Conservation (phyloP, 805 yeast genomes). For the Wickerhamomyces ciferrii region DNA sequence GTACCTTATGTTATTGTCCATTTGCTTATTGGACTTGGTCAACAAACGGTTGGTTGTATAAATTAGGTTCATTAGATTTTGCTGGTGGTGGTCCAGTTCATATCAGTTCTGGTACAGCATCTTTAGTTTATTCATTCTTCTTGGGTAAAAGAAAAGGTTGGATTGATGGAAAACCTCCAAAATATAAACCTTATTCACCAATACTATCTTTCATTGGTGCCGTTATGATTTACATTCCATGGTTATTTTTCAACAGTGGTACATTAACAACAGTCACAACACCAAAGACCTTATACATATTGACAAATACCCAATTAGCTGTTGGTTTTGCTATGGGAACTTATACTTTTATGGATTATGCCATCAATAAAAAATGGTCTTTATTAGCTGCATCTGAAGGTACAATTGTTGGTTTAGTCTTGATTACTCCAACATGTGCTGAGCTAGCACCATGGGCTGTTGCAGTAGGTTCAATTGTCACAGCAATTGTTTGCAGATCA, state of each 20-base stretch:
- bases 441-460: conserved; percentile 90
- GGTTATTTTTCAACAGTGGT: conserved; percentile 94
- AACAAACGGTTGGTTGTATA: conserved; percentile 85
- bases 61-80: conserved; percentile 91
- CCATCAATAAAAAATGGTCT: conserved; percentile 83
- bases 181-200: conserved; percentile 89
- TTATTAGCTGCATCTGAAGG: conserved; percentile 94
- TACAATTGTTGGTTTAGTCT: conserved; percentile 92
- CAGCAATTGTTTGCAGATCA: conserved; percentile 82
- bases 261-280: conserved; percentile 73
- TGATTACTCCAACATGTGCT: conserved; percentile 95
- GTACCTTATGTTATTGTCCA: conserved; percentile 89
- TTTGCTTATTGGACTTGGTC: conserved; percentile 96
- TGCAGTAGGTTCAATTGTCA: conserved; percentile 68
- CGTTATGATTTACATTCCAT: conserved; percentile 84
- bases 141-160: conserved; percentile 68
- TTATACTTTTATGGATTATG: conserved; percentile 83
- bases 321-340: conserved; percentile 87
- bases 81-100: conserved; percentile 99
- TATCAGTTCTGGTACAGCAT: conserved; percentile 86
- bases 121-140: conserved; percentile 73
- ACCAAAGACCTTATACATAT: conserved; percentile 78
- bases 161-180: conserved; percentile 39
- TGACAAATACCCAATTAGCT: conserved; percentile 84
- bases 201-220: conserved; percentile 88